Evolutionary conservation across 306 rosid species (phyloP).

Genomic region (Oemleria cerasiformis): DNA sequence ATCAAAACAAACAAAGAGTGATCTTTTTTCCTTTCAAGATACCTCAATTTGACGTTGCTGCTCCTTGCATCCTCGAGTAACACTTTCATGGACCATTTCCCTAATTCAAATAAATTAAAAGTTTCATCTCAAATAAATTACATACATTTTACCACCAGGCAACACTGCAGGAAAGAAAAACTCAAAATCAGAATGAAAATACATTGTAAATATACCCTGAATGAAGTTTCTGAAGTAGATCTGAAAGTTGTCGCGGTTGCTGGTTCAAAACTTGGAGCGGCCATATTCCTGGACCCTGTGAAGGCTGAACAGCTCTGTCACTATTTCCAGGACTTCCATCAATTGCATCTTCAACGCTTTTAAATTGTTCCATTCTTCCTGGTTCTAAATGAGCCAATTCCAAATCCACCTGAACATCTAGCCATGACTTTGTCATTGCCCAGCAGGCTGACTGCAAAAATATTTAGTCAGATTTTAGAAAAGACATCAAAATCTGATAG

Average conservation of each 20-base stretch:
- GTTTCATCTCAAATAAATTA: slow-evolving; percentile 18
- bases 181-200: slow-evolving; percentile 19
- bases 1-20: neutral
- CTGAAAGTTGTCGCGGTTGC: slow-evolving; percentile 83
- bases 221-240: slow-evolving; percentile 91
- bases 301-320: slow-evolving; percentile 47
- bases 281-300: slow-evolving; percentile 76
- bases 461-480: slow-evolving; percentile 23
- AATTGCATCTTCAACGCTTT: slow-evolving; percentile 48
- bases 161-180: slow-evolving; percentile 10
- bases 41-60: slow-evolving; percentile 98
- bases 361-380: slow-evolving; percentile 59
- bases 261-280: slow-evolving; percentile 83
- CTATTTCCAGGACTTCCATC: slow-evolving; percentile 64
- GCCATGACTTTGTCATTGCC: slow-evolving; percentile 97
- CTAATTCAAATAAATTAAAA: slow-evolving; percentile 38
- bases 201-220: slow-evolving; percentile 54
- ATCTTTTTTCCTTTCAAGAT: slow-evolving; percentile 3
- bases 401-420: slow-evolving; percentile 85
- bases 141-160: slow-evolving; percentile 1
- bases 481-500: slow-evolving; percentile 25
- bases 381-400: slow-evolving; percentile 64
- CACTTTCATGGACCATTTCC: slow-evolving; percentile 79
- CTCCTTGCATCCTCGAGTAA: slow-evolving; percentile 82
- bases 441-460: slow-evolving; percentile 92